These are phyloP conservation scores for Sclerotinia sclerotiorum DNA, from an alignment of 2,329 filamentous ascomycete species.

Conservation along the genomic window DNA sequence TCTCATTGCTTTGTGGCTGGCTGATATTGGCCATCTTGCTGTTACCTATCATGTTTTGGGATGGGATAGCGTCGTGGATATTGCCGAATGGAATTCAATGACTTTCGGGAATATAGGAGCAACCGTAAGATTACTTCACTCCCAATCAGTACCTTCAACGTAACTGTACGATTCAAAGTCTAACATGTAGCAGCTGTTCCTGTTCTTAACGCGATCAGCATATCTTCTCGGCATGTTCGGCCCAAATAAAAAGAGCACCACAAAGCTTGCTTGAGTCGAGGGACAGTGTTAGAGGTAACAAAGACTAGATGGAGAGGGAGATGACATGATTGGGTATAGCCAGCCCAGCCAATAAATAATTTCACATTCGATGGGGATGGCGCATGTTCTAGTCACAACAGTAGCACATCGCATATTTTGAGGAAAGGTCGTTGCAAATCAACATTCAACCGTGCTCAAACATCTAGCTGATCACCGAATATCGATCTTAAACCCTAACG, in stretches of 20 bases:
- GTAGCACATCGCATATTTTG: background rate
- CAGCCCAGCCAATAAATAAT: background rate
- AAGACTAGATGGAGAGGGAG: background rate
- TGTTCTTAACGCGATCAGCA: constrained; percentile 56
- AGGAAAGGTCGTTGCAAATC: background rate
- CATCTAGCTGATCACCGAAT: background rate
- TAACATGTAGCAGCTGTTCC: constrained; percentile 45
- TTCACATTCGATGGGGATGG: background rate
- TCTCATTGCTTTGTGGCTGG: constrained; percentile 61
- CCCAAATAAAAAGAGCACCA: constrained; percentile 38
- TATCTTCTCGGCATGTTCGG: constrained; percentile 64
- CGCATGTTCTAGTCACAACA: background rate
- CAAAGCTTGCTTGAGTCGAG: constrained; percentile 1
- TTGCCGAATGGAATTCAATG: constrained; percentile 64
- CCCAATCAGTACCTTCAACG: background rate
- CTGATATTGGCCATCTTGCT: constrained; percentile 67
- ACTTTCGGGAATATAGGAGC: constrained; percentile 72
- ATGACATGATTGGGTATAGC: background rate
- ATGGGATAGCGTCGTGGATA: constrained; percentile 51
- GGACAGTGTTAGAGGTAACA: background rate
- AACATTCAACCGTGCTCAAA: background rate
- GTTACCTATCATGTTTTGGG: constrained; percentile 61
- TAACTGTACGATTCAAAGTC: background rate
- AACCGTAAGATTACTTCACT: constrained; percentile 48
- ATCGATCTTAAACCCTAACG: background rate